Evolutionary conservation across 768 basidiomycete genomes (phyloP), one percentile per base, ranked within the genome.

Genomic region (Phylloporus sp.): DNA sequence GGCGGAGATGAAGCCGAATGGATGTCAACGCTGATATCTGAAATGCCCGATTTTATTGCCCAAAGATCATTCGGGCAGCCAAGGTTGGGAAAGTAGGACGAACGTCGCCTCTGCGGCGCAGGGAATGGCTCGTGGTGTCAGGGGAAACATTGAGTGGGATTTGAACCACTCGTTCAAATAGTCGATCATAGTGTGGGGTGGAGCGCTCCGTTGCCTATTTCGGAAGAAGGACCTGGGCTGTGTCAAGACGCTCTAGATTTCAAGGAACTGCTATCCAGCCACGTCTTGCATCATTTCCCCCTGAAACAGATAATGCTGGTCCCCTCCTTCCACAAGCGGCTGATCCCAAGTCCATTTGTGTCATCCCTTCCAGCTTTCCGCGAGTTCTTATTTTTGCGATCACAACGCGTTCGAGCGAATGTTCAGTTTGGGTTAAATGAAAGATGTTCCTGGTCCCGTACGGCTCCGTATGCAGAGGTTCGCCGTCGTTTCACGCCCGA

Each of bases 131-230:
- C 15, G 42, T 40, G 47, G 41, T 42, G 44, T 54, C 42, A 46
- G 50, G 46, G 38, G 61, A 33, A 22, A 42, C 54, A 52, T 39
- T 21, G 42, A 29, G 22, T 33, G 39, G 42, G 40, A 38, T 31
- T 23, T 28, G 47, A 34, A 15, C 28, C 22, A 38, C 15, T 34
- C 46, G 48, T 53, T 62, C 40, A 64, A 66, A 62, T 66, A 64
- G 49, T 62, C 50, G 53, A 53, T 62, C 60, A 62, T 52, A 6
- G 45, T 49, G 52, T 22, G 31, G 42, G 23, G 51, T 36, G 43
- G 62, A 53, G 46, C 38, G 28, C 38, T 52, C 52, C 45, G 15
- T 49, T 62, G 28, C 62, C 62, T 54, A 29, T 46, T 66, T 66
- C 10, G 46, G 64, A 48, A 7, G 10, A 32, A 13, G 49, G 49